These are phyloP conservation scores for Colletotrichum euphorbiae DNA, from an alignment of 2,329 filamentous ascomycete species.

Conservation along the genomic window DNA sequence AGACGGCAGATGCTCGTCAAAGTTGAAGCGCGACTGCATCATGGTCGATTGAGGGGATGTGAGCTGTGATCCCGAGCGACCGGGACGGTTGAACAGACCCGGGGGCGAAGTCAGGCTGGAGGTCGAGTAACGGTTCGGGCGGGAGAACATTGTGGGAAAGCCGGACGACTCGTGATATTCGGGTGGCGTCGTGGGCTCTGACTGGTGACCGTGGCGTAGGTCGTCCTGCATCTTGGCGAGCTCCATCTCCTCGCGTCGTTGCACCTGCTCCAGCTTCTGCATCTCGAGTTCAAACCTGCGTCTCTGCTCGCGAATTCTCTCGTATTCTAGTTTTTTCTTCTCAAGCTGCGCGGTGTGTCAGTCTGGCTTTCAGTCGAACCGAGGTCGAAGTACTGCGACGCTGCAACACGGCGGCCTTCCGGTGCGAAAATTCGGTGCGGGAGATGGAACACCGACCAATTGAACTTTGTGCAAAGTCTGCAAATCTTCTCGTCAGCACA, in stretches of 20 bases:
- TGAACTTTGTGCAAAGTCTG: constrained; percentile 79
- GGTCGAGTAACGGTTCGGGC: constrained; percentile 88
- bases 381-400: neutral
- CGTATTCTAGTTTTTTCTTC: constrained; percentile 93
- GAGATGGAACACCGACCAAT: constrained; percentile 70
- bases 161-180: constrained; percentile 83
- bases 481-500: constrained; percentile 37
- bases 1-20: constrained; percentile 76
- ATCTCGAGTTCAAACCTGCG: constrained; percentile 92
- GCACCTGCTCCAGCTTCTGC: constrained; percentile 87
- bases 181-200: constrained; percentile 94
- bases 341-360: constrained; percentile 75
- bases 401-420: neutral
- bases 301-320: constrained; percentile 89
- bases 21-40: constrained; percentile 68
- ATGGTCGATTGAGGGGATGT: constrained; percentile 79
- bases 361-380: constrained; percentile 40
- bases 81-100: constrained; percentile 78
- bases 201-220: constrained; percentile 81
- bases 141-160: constrained; percentile 83
- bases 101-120: constrained; percentile 88
- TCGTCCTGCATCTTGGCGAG: constrained; percentile 88
- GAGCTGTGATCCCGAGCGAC: constrained; percentile 81
- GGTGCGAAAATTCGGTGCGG: neutral
- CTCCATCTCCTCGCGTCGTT: constrained; percentile 84